Conservation (phyloP, 164 flowering plant species). For the Houttuynia cordata region DNA sequence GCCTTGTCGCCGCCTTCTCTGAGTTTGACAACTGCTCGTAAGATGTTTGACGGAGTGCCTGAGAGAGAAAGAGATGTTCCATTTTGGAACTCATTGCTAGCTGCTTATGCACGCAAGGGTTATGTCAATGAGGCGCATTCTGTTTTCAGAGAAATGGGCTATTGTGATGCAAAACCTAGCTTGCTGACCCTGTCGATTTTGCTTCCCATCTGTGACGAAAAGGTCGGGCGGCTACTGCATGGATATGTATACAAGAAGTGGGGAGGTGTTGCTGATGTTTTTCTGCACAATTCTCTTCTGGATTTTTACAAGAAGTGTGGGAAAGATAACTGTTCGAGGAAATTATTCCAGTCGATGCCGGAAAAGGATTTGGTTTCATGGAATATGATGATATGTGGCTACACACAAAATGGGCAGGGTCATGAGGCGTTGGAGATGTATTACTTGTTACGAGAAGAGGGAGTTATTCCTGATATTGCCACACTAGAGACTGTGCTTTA, state of each 20-base stretch:
- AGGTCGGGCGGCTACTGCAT: constrained; percentile 6
- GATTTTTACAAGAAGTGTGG: constrained; percentile 5
- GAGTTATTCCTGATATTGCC: constrained; percentile 6
- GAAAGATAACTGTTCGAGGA: neutral
- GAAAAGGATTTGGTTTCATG: constrained; percentile 10
- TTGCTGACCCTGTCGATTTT: constrained; percentile 9
- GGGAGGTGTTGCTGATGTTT: constrained; percentile 5
- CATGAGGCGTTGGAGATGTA: constrained; percentile 3
- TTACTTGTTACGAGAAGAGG: constrained; percentile 3
- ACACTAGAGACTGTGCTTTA: constrained; percentile 8
- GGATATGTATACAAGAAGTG: constrained; percentile 3
- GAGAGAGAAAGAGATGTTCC: constrained; percentile 3
- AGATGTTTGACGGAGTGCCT: constrained; percentile 5
- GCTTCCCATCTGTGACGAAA: constrained; percentile 5
- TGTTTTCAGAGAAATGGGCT: constrained; percentile 1
- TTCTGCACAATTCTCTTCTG: constrained; percentile 7
- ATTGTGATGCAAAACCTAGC: neutral
- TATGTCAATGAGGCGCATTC: constrained; percentile 1
- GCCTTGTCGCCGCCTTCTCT: neutral
- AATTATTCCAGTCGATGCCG: constrained; percentile 2
- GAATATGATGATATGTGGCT: constrained; percentile 8
- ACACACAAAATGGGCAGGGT: constrained; percentile 4
- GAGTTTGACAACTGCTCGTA: constrained; percentile 3
- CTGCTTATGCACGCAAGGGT: constrained; percentile 6
- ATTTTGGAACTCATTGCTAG: constrained; percentile 6